Evolutionary conservation across 768 basidiomycete species (phyloP).

Genomic region (Suillus clintonianus): DNA sequence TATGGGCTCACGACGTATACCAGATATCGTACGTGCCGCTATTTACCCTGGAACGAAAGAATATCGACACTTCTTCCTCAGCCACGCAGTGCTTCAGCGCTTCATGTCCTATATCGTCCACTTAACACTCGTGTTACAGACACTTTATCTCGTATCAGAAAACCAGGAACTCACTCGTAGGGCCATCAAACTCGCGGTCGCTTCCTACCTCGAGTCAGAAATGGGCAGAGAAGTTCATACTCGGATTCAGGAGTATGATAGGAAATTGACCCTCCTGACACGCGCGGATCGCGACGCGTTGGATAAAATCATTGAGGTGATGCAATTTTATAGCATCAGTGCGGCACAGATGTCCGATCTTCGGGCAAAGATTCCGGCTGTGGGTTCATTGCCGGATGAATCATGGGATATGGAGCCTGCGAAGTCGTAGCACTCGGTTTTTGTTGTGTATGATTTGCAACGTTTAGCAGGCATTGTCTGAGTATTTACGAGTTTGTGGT

Average conservation of each 20-base stretch:
- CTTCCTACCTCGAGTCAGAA: neutral
- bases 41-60: neutral
- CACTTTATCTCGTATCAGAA: slow-evolving; percentile 11
- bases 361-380: neutral
- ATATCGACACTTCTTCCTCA: neutral
- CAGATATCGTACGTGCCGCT: neutral
- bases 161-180: neutral
- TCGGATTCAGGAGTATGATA: neutral
- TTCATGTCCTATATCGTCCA: slow-evolving; percentile 29
- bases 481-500: neutral
- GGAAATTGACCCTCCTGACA: neutral
- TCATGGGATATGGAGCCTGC: neutral
- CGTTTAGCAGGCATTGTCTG: neutral
- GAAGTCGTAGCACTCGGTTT: neutral
- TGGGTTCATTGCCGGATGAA: neutral
- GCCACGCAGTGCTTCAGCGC: slow-evolving; percentile 10
- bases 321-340: neutral
- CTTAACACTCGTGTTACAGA: slow-evolving; percentile 24
- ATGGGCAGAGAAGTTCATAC: neutral
- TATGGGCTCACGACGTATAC: slow-evolving; percentile 3
- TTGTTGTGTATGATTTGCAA: neutral
- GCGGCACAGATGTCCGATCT: neutral
- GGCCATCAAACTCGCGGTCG: neutral
- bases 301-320: neutral
- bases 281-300: neutral